phyloP scores from a whole-genome alignment of 257 asterid species.

The Scutellaria minor region DNA sequence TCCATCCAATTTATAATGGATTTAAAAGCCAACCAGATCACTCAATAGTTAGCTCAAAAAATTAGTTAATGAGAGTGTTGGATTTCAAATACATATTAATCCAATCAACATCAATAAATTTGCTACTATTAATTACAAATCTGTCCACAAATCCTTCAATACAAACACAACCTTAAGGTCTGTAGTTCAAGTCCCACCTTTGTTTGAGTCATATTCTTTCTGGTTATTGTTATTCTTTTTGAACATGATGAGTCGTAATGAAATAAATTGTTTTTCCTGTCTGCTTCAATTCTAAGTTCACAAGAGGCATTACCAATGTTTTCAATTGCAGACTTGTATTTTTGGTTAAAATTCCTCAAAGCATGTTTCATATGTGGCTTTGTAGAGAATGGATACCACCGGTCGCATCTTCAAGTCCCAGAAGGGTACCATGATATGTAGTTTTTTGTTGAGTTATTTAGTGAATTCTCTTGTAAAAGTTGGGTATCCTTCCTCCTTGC shows the following conservation, averaged over 20 bases:
- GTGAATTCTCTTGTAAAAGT: background rate
- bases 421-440: background rate
- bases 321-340: background rate
- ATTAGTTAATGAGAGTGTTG: no score
- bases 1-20: no score
- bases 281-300: background rate
- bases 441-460: background rate
- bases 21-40: no score
- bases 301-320: background rate
- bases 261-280: background rate
- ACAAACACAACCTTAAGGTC: background rate
- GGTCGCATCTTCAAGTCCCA: background rate
- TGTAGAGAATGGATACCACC: background rate
- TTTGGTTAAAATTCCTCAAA: background rate
- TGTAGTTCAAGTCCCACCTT: conserved; percentile 6
- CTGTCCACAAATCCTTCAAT: no score
- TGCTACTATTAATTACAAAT: no score
- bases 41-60: no score
- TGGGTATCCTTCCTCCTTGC: background rate
- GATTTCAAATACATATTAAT: no score
- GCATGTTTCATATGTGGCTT: background rate
- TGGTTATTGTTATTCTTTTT: conserved; percentile 21
- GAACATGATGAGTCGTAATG: background rate
- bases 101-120: no score
- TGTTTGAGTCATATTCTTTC: background rate